phyloP scores from a whole-genome alignment of 2,329 filamentous ascomycete species.

The Ophiostoma angusticollis region DNA sequence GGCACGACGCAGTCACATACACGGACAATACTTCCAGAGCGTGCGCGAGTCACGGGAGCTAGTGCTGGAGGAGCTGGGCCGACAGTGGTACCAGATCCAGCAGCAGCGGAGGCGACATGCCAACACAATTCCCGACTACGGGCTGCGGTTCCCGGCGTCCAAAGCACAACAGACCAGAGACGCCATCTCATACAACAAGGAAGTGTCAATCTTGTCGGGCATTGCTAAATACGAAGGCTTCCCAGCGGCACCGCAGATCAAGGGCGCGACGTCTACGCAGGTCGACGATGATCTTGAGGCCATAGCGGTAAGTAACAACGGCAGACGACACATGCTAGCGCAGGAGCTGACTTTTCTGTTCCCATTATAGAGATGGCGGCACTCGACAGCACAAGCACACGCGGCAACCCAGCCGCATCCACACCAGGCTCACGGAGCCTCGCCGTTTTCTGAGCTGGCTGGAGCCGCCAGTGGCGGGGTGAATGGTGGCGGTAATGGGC shows the following conservation, averaged over 20 bases:
- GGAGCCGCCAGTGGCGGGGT: neutral
- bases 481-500: neutral
- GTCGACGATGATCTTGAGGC: conserved; percentile 77
- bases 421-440: conserved; percentile 19
- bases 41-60: conserved; percentile 72
- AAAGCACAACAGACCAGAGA: conserved; percentile 68
- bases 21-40: conserved; percentile 82
- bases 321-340: too few relatives aligned
- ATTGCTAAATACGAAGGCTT: conserved; percentile 94
- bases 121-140: conserved; percentile 68
- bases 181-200: conserved; percentile 84
- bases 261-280: conserved; percentile 56
- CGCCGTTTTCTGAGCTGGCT: conserved; percentile 1
- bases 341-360: too few relatives aligned
- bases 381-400: neutral
- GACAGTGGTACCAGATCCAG: conserved; percentile 88
- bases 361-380: conserved; percentile 1
- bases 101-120: conserved; percentile 59
- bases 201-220: conserved; percentile 82
- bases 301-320: conserved; percentile 81
- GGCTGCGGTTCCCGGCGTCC: conserved; percentile 66
- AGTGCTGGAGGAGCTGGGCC: conserved; percentile 66
- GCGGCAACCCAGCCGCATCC: neutral
- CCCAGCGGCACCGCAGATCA: conserved; percentile 80
- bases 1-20: conserved; percentile 71